These are phyloP conservation scores for Phytophthora colocasiae DNA, from an alignment of 352 stramenopile species.

Conservation along the genomic window DNA sequence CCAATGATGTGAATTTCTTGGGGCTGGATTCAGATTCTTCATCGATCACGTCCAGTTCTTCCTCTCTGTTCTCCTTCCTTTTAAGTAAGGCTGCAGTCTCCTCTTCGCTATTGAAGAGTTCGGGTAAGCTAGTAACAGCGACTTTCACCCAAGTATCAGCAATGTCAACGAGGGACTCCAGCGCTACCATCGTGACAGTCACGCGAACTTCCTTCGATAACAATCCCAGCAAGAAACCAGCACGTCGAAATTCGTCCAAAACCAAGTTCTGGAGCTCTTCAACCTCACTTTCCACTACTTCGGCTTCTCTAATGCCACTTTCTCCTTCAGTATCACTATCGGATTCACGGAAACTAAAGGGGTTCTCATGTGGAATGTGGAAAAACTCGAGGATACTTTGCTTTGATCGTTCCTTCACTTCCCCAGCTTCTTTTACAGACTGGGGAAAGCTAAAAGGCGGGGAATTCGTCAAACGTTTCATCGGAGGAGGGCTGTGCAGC, in stretches of 20 bases:
- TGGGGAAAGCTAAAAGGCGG: slow-evolving; percentile 12
- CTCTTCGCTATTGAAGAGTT: slow-evolving; percentile 36
- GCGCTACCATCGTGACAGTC: slow-evolving; percentile 61
- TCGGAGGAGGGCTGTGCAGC: slow-evolving; percentile 22
- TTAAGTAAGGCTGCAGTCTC: slow-evolving; percentile 22
- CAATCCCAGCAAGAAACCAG: slow-evolving; percentile 69
- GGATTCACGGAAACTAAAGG: slow-evolving; percentile 72
- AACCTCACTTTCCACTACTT: not conserved
- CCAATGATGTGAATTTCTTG: slow-evolving; percentile 70
- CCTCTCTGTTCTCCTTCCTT: slow-evolving; percentile 20
- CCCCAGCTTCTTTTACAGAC: slow-evolving; percentile 1
- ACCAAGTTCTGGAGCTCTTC: slow-evolving; percentile 37
- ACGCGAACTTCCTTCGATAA: slow-evolving; percentile 63
- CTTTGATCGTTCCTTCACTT: slow-evolving; percentile 38
- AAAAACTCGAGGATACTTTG: slow-evolving; percentile 83
- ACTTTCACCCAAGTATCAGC: slow-evolving; percentile 70
- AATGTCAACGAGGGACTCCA: slow-evolving; percentile 75
- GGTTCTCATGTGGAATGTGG: slow-evolving; percentile 73
- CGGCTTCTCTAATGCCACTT: slow-evolving; percentile 15
- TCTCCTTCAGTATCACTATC: slow-evolving; percentile 41
- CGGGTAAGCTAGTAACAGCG: slow-evolving; percentile 49
- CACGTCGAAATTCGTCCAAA: slow-evolving; percentile 53
- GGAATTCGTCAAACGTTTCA: slow-evolving; percentile 24
- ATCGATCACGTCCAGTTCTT: not conserved
- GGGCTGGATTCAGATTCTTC: slow-evolving; percentile 45